Conservation (phyloP, 2,329 filamentous ascomycete species). For the Sporothrix curviconia region DNA sequence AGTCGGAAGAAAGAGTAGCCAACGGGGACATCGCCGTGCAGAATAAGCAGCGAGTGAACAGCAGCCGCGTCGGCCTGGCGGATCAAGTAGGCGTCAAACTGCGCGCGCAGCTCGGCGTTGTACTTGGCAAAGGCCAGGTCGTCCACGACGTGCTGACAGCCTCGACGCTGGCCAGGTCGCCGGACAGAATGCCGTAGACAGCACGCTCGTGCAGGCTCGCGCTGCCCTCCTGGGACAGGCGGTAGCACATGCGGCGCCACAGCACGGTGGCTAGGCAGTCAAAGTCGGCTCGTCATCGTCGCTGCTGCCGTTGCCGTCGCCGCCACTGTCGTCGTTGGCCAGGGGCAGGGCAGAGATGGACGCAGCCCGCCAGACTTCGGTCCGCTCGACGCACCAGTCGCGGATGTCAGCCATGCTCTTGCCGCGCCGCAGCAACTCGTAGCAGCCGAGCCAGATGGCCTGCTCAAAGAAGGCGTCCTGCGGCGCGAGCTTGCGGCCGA, state of each 20-base stretch:
- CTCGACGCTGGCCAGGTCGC: constrained; percentile 70
- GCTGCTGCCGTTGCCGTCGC: constrained; percentile 36
- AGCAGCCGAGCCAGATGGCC: constrained; percentile 89
- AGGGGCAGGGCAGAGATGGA: constrained; percentile 70
- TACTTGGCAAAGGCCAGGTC: constrained; percentile 28
- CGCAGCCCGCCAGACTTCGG: constrained; percentile 83
- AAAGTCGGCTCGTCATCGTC: constrained; percentile 38
- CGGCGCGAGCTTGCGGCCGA: constrained; percentile 60
- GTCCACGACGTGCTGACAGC: constrained; percentile 46
- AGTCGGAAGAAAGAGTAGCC: not conserved
- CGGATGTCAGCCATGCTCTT: constrained; percentile 65
- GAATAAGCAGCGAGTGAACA: constrained; percentile 15
- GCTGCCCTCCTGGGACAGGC: constrained; percentile 60
- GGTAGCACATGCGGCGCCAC: constrained; percentile 73
- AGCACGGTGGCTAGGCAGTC: constrained; percentile 48
- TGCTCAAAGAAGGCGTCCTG: constrained; percentile 85
- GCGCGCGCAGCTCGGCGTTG: constrained; percentile 22
- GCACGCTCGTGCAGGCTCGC: constrained; percentile 76
- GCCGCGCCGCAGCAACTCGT: constrained; percentile 85
- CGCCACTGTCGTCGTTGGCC: constrained; percentile 39
- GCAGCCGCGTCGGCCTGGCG: constrained; percentile 18
- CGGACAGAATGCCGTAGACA: constrained; percentile 84
- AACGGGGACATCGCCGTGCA: constrained; percentile 18
- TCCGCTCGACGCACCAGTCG: constrained; percentile 79
- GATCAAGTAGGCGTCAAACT: constrained; percentile 22